phyloP scores from a whole-genome alignment of 306 rosid genomes.

The Trichosanthes cucumerina region DNA sequence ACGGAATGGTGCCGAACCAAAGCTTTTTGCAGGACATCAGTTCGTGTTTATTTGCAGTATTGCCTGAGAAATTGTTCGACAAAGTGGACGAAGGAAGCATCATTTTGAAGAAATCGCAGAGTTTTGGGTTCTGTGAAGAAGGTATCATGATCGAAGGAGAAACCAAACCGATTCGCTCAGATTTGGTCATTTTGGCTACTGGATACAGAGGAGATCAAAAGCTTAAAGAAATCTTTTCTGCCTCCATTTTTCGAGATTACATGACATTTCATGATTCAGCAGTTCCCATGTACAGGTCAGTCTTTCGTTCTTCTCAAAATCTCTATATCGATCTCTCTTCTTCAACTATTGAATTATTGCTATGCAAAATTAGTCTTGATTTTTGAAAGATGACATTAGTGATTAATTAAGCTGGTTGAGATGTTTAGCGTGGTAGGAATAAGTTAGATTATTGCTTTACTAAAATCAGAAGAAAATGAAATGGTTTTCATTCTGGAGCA shows the following conservation, averaged over 20 bases:
- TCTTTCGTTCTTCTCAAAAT: neutral
- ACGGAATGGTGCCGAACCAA: constrained; percentile 60
- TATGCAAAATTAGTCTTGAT: neutral
- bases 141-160: constrained; percentile 47
- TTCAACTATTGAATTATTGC: neutral
- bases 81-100: constrained; percentile 56
- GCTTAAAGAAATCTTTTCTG: constrained; percentile 41
- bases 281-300: constrained; percentile 51
- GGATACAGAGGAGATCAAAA: constrained; percentile 53
- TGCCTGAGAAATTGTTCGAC: constrained; percentile 48
- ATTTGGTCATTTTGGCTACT: constrained; percentile 54
- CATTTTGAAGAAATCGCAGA: constrained; percentile 31
- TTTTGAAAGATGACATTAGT: neutral
- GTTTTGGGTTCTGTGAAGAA: constrained; percentile 36
- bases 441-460: neutral
- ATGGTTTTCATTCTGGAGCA: neutral
- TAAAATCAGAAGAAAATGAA: too few species aligned
- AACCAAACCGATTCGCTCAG: constrained; percentile 19
- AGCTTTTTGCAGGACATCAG: constrained; percentile 36
- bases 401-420: neutral
- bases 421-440: neutral
- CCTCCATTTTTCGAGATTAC: constrained; percentile 36
- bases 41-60: constrained; percentile 25
- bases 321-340: neutral
- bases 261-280: constrained; percentile 21